A percentile compares a stretch with the other conserved stretches of the same genome.
These are phyloP conservation scores for Volvox africanus DNA, from an alignment of 139 green algal genomes.

Conservation along the genomic window DNA sequence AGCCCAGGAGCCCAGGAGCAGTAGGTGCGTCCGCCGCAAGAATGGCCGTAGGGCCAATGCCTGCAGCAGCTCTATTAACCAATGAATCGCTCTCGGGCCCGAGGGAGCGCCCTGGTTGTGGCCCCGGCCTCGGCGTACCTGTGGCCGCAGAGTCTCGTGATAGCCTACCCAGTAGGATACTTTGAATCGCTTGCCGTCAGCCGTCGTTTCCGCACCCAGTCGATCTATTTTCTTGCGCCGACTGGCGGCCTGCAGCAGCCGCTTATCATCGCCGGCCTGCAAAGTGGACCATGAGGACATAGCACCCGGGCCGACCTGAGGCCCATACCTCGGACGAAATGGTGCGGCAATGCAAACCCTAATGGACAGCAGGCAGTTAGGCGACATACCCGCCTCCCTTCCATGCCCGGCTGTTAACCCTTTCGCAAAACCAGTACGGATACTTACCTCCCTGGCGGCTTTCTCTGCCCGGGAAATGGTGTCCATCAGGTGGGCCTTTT, in stretches of 20 bases:
- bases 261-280: slow-evolving; percentile 75
- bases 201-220: slow-evolving; percentile 69
- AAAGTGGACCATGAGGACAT: neutral
- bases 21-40: no score
- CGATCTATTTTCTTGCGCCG: slow-evolving; percentile 73
- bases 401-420: neutral
- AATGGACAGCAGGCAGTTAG: neutral
- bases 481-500: slow-evolving; percentile 54
- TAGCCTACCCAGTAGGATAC: slow-evolving; percentile 21
- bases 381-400: neutral
- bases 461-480: slow-evolving; percentile 48
- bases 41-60: no score
- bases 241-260: slow-evolving; percentile 69
- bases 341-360: no score
- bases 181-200: slow-evolving; percentile 66
- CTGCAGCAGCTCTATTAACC: no score
- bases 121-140: slow-evolving; percentile 5
- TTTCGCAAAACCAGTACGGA: no score
- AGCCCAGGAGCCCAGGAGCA: no score
- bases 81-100: no score
- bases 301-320: no score
- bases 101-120: no score
- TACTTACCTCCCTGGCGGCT: slow-evolving; percentile 35
- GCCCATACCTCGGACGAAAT: no score
- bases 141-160: slow-evolving; percentile 41